Base-by-base conservation (phyloP, 495 filamentous ascomycete genomes). In the Penicillium lividum region DNA sequence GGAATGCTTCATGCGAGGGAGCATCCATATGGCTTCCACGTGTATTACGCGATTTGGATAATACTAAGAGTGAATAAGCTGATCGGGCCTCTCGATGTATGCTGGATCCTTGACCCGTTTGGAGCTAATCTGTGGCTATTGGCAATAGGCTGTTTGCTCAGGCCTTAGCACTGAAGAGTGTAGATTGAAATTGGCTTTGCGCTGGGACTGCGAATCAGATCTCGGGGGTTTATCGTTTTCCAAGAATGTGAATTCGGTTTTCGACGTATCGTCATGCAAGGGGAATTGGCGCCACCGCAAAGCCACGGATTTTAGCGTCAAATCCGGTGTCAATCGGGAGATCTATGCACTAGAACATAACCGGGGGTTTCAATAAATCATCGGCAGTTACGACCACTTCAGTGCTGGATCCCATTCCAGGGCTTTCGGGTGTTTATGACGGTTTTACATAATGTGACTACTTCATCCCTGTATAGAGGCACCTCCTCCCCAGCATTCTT, bases 11-110 rank as follows among this genome's bases (percentile, higher is more conserved):
- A 69, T 65, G 67, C 47, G 58, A 66, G 62, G 62, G 57, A 27
- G 6, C 48, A 43, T 29, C 64, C 67, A 66, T 65, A 66, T 70
- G 67, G 67, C 65, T 13, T 57, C 67, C 67, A 70, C 67, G 65
- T 70, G 67, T 49, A 47, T 48, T 33, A 8, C 25, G 11, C 33
- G 27, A 57, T 46, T 53, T 54, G 22, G 44, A 47, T 47, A 27
- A 27, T 28, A 47, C 27, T 11, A 40, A 11, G 38, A 40, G 38
- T 16, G 7, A n/a, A 40, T 15, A 40, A 16, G 38, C 38, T 3
- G 15, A 13, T 47, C 44, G 28, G 44, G 15, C 44, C 44, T 47
- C 6, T 28, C 44, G 2, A 27, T 15, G 18, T 1, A 22, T 2
- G 22, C 22, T 22, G 22, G 22, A 22, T 22, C 22, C 22, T 22